Conservation (phyloP, 371 early-diverging fungal species). For the Cokeromyces recurvatus region DNA sequence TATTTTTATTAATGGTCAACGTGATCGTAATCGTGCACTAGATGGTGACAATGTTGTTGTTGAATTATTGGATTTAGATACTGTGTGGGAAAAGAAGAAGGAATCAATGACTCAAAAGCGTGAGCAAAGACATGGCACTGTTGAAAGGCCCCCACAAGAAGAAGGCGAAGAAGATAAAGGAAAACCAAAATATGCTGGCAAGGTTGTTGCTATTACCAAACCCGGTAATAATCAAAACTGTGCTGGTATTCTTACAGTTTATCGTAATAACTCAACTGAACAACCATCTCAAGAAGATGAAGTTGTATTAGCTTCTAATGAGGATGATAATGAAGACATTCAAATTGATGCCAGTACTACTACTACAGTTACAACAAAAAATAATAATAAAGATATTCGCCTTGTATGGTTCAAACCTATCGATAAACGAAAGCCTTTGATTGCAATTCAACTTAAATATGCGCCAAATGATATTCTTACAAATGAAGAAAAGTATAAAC, state of each 20-base stretch:
- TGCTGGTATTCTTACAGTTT: conserved; percentile 23
- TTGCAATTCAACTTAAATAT: conserved; percentile 46
- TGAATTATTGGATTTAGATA: conserved; percentile 45
- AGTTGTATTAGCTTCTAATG: not conserved
- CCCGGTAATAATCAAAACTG: conserved; percentile 40
- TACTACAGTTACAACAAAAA: not conserved
- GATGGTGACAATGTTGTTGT: conserved; percentile 73
- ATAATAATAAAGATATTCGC: not conserved
- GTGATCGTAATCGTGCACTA: conserved; percentile 71
- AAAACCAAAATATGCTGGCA: conserved; percentile 19
- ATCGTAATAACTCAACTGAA: not conserved
- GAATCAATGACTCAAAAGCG: conserved; percentile 10
- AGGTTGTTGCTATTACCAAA: conserved; percentile 47
- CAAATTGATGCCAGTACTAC: not conserved
- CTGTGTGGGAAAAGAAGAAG: conserved; percentile 28
- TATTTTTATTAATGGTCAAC: conserved; percentile 55
- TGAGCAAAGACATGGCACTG: conserved; percentile 5
- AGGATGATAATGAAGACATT: not conserved
- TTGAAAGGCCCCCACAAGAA: conserved; percentile 11
- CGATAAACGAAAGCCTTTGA: conserved; percentile 57
- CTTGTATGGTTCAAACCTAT: conserved; percentile 50
- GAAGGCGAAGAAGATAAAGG: conserved; percentile 18
- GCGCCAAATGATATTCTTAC: conserved; percentile 35
- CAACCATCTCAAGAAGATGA: not conserved
- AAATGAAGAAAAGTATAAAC: conserved; percentile 16